Evolutionary conservation across 129 eudicot species (phyloP).

Genomic region (Artemisia annua): DNA sequence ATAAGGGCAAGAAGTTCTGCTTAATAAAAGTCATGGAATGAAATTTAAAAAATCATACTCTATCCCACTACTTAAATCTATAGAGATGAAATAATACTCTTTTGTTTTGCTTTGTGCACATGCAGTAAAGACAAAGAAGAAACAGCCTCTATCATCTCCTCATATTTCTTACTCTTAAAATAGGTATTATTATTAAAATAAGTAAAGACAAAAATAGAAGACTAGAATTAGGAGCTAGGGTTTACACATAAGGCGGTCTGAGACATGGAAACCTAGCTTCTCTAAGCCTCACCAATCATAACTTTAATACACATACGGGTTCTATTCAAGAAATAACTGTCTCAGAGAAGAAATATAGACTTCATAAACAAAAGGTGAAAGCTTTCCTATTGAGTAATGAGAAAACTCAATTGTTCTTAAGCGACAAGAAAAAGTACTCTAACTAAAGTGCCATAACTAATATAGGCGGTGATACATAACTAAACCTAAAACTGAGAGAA

Average conservation of each 20-base stretch:
- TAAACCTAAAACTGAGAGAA: too few species aligned
- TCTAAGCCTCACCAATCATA: background rate
- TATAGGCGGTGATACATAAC: background rate
- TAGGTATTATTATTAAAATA: background rate
- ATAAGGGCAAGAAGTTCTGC: background rate
- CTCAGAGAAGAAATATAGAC: too few species aligned
- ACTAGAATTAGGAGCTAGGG: background rate
- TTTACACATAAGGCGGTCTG: background rate
- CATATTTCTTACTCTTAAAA: background rate
- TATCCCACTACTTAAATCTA: background rate
- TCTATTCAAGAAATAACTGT: too few species aligned
- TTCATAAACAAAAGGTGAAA: too few species aligned
- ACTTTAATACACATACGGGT: background rate
- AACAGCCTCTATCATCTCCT: too few species aligned
- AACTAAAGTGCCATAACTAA: background rate
- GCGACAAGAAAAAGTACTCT: too few species aligned
- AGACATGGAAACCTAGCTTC: background rate
- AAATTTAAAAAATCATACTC: too few species aligned
- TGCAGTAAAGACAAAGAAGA: too few species aligned
- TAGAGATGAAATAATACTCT: background rate
- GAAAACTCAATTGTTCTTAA: too few species aligned
- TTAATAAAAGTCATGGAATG: background rate
- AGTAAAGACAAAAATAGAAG: background rate
- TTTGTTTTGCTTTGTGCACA: too few species aligned
- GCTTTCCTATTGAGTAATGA: too few species aligned